Conservation (phyloP, 1,284 basidiomycete species). For the Melanopsichium pennsylvanicum region DNA sequence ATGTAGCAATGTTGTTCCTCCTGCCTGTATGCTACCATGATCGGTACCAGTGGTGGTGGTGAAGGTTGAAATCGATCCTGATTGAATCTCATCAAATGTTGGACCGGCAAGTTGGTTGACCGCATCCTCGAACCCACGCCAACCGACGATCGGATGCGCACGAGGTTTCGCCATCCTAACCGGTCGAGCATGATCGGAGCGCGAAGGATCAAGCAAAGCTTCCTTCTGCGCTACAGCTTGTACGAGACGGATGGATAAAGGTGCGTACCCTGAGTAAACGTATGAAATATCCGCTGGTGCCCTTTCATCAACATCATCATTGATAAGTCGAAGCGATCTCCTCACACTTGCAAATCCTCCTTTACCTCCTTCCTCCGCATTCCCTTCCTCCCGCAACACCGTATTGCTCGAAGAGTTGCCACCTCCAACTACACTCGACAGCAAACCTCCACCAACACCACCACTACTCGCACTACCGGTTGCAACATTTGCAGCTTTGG, state of each 20-base stretch:
- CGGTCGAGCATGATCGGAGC: conserved; percentile 6
- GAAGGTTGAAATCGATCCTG: neutral
- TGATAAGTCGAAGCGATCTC: conserved; percentile 86
- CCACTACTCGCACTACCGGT: conserved; percentile 3
- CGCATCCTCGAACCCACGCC: conserved; percentile 95
- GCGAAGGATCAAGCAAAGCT: conserved; percentile 72
- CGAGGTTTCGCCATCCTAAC: conserved; percentile 4
- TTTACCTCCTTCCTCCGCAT: conserved; percentile 28
- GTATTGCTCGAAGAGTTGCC: neutral
- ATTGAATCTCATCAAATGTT: conserved; percentile 80
- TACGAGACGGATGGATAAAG: conserved; percentile 86
- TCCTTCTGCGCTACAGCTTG: conserved; percentile 91
- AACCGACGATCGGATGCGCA: conserved; percentile 89
- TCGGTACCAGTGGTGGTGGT: no score
- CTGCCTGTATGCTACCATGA: neutral
- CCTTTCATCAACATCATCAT: conserved; percentile 80
- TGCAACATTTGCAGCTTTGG: neutral
- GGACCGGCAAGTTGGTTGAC: conserved; percentile 81
- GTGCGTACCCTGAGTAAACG: conserved; percentile 96
- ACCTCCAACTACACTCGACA: conserved; percentile 40
- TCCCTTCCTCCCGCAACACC: conserved; percentile 8
- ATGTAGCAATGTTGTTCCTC: neutral
- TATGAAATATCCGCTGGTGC: conserved; percentile 90
- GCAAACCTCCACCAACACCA: conserved; percentile 17
- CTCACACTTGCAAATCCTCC: conserved; percentile 76